phyloP scores from a whole-genome alignment of 2,329 filamentous ascomycete genomes.

The Cladosporium halotolerans region DNA sequence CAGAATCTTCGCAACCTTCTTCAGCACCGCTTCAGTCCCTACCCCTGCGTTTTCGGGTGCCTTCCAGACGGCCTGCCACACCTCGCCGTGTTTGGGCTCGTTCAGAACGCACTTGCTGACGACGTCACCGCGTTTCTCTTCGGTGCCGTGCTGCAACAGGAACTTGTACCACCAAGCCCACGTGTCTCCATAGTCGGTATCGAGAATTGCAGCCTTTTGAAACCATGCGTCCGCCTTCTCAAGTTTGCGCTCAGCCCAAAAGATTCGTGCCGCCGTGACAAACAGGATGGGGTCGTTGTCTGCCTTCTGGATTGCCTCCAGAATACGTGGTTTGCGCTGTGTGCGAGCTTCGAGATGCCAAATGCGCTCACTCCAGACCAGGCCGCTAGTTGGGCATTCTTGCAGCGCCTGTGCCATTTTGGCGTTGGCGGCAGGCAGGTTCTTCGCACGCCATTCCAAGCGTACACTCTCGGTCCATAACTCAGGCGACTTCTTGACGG shows the following conservation, averaged over 20 bases:
- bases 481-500: conserved; percentile 74
- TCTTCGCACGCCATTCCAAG: conserved; percentile 81
- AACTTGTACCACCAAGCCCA: conserved; percentile 99
- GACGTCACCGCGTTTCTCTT: conserved; percentile 85
- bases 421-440: conserved; percentile 74
- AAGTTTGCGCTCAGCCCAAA: conserved; percentile 87
- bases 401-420: conserved; percentile 92
- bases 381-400: conserved; percentile 78
- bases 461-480: conserved; percentile 93
- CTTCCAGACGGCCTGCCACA: conserved; percentile 83
- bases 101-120: conserved; percentile 71
- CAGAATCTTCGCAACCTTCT: conserved; percentile 61
- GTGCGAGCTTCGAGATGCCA: conserved; percentile 89
- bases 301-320: conserved; percentile 95
- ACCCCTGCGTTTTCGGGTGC: conserved; percentile 73
- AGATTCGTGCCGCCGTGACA: conserved; percentile 86
- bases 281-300: conserved; percentile 88
- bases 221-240: conserved; percentile 98
- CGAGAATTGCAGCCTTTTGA: conserved; percentile 84
- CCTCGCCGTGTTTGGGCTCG: conserved; percentile 87
- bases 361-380: conserved; percentile 91
- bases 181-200: conserved; percentile 80
- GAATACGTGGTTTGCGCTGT: conserved; percentile 80
- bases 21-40: conserved; percentile 72
- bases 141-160: conserved; percentile 81